Conservation (phyloP, 1,139 yeast genomes). For the Lodderomyces elongisporus region DNA sequence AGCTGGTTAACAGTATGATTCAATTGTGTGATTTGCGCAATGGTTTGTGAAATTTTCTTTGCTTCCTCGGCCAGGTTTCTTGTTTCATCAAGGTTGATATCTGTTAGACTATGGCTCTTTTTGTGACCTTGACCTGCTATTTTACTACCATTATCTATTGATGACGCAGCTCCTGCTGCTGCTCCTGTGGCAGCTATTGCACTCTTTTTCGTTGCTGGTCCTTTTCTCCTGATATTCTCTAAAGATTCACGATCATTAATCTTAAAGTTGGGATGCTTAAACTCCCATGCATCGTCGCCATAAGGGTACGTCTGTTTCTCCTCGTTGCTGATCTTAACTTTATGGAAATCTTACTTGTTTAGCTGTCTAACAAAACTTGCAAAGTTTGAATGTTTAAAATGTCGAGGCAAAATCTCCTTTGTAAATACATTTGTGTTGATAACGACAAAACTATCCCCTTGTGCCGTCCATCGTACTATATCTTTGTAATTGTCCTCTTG, state of each 20-base stretch:
- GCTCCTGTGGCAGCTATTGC: too few species aligned
- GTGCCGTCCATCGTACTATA: conserved; percentile 78
- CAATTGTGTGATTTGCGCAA: too few species aligned
- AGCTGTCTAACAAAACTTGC: conserved; percentile 92
- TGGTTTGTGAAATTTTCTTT: too few species aligned
- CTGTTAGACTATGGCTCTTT: background rate
- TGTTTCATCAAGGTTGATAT: conserved; percentile 1
- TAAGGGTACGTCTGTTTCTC: conserved; percentile 50
- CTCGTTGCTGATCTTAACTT: conserved; percentile 63
- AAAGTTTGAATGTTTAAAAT: conserved; percentile 89
- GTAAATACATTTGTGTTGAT: conserved; percentile 87
- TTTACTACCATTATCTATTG: background rate
- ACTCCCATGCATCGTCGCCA: conserved; percentile 91
- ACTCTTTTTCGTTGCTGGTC: conserved; percentile 57
- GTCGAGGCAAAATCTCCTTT: conserved; percentile 76
- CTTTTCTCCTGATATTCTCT: conserved; percentile 76
- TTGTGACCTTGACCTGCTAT: background rate
- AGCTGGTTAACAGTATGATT: conserved; percentile 14
- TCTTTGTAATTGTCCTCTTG: conserved; percentile 70
- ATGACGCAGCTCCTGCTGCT: too few species aligned
- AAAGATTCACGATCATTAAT: conserved; percentile 65
- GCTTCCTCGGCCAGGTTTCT: conserved; percentile 6
- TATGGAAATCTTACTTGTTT: conserved; percentile 95
- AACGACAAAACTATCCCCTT: conserved; percentile 84
- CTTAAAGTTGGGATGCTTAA: conserved; percentile 83